A percentile compares a stretch with the other conserved stretches of the same genome.
Evolutionary conservation across 345 rosid genomes (phyloP).

Genomic region (Syzygium aqueum): DNA sequence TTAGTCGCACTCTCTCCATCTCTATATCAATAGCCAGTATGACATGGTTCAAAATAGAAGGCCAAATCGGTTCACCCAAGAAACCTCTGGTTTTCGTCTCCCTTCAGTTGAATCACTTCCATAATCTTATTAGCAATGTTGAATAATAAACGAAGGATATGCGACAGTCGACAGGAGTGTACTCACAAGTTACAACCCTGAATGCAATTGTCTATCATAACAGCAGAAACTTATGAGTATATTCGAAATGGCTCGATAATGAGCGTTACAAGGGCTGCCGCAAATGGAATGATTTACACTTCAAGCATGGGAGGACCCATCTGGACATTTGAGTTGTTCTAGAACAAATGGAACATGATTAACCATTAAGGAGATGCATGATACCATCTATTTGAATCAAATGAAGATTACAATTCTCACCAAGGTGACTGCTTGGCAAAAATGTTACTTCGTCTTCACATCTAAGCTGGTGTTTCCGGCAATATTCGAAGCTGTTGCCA

Average conservation of each 20-base stretch:
- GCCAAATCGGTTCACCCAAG: neutral
- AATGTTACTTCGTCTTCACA: neutral
- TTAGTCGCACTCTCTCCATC: neutral
- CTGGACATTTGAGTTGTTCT: neutral
- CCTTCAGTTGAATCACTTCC: neutral
- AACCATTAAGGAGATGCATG: neutral
- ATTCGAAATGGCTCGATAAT: neutral
- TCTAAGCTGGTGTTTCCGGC: neutral
- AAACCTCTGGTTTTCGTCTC: neutral
- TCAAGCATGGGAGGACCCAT: neutral
- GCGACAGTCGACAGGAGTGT: neutral
- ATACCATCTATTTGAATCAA: neutral
- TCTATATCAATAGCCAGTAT: neutral
- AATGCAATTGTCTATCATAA: neutral
- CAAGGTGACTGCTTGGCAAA: neutral
- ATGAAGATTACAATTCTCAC: neutral
- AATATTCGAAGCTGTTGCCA: neutral
- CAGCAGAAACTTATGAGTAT: too few species aligned
- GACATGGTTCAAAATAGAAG: neutral
- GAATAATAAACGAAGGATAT: neutral
- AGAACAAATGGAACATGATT: neutral
- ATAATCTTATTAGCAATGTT: neutral
- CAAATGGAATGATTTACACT: neutral
- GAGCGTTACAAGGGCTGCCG: neutral
- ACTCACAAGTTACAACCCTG: neutral